Percentiles rank a stretch among this genome's conserved stretches.
These are phyloP conservation scores for Plantago major DNA, from an alignment of 257 asterid species.

Conservation along the genomic window DNA sequence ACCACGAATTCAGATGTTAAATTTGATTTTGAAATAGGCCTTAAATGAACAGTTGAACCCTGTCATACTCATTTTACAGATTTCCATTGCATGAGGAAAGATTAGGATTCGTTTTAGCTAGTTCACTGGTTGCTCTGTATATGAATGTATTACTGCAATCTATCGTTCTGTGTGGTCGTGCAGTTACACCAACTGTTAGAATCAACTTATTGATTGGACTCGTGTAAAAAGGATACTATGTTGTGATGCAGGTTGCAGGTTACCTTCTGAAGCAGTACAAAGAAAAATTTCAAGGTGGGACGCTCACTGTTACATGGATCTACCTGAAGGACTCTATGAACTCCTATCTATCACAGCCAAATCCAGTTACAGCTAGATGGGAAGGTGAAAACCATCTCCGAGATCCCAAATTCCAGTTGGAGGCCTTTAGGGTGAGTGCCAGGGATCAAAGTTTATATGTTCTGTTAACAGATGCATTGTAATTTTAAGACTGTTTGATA, in stretches of 20 bases:
- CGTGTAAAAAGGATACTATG: background rate
- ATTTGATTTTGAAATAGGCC: no score
- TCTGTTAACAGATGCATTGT: no score
- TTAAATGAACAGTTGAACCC: no score
- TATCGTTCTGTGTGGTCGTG: background rate
- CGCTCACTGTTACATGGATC: slow-evolving; percentile 85
- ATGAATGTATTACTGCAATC: background rate
- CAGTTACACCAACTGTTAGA: background rate
- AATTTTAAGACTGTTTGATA: background rate
- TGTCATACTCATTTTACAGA: no score
- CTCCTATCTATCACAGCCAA: slow-evolving; percentile 84
- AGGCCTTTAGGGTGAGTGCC: slow-evolving; percentile 80
- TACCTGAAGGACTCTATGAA: slow-evolving; percentile 92
- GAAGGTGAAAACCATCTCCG: slow-evolving; percentile 90
- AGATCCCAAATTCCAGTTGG: slow-evolving; percentile 88
- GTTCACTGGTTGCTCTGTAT: background rate
- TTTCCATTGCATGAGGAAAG: no score
- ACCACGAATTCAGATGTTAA: no score
- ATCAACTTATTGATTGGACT: background rate
- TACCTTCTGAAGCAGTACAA: slow-evolving; percentile 82
- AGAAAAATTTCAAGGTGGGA: slow-evolving; percentile 82
- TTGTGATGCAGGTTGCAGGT: slow-evolving; percentile 70
- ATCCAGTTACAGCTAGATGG: slow-evolving; percentile 97
- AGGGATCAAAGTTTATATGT: background rate
- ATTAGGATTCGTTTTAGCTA: background rate